Evolutionary conservation across 306 rosid genomes (phyloP).

Genomic region (Astragalus glycyphyllos): DNA sequence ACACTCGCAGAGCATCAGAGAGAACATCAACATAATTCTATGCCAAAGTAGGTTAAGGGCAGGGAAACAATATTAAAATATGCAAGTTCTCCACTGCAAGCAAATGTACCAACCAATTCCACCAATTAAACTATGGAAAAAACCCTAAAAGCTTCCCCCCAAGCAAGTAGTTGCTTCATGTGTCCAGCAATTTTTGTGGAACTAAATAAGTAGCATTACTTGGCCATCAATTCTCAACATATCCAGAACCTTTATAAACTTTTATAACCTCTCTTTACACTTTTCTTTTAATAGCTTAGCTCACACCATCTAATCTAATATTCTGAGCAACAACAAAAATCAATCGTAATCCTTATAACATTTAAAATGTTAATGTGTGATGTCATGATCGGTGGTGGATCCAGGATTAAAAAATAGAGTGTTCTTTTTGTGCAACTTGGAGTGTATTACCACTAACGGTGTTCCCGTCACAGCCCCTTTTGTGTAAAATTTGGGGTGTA

Average conservation of each 20-base stretch:
- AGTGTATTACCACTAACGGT: too few relatives aligned
- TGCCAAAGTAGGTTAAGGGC: background rate
- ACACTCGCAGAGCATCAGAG: background rate
- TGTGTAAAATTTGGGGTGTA: too few relatives aligned
- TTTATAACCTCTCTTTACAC: conserved; percentile 4
- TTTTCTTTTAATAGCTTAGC: conserved; percentile 6
- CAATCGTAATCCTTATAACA: conserved; percentile 25
- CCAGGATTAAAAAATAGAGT: too few relatives aligned
- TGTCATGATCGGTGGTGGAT: too few relatives aligned
- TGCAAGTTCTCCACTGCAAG: conserved; percentile 4
- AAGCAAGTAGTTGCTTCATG: conserved; percentile 13
- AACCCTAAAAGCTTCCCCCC: conserved; percentile 18
- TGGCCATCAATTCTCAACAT: conserved; percentile 12
- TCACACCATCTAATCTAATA: conserved; percentile 21
- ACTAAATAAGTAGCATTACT: conserved; percentile 24
- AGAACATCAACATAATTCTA: conserved; percentile 1
- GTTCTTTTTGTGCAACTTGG: too few relatives aligned
- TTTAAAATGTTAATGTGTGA: too few relatives aligned
- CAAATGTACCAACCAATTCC: conserved; percentile 17
- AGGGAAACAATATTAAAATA: conserved; percentile 6
- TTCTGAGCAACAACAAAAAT: conserved; percentile 22
- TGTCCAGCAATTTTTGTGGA: conserved; percentile 24
- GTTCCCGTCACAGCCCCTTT: too few relatives aligned
- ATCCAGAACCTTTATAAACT: conserved; percentile 17
- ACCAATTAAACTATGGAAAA: background rate